These are phyloP conservation scores for Triticum timopheevii DNA, from an alignment of 176 grass and related monocot species.

Conservation along the genomic window DNA sequence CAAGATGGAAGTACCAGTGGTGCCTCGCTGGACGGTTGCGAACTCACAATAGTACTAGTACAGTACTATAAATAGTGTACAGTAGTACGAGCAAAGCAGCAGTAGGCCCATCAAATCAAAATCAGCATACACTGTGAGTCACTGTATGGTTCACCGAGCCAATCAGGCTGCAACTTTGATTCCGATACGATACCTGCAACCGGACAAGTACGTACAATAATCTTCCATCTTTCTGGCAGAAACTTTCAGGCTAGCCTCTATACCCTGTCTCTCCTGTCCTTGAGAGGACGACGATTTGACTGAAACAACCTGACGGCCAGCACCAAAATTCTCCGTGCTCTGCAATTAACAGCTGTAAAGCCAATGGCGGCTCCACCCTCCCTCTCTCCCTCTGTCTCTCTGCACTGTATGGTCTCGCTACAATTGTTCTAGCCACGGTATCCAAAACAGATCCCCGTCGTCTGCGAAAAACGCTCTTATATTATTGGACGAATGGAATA, in stretches of 20 bases:
- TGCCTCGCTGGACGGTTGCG: not conserved
- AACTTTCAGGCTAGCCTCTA: not conserved
- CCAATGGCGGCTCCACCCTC: not conserved
- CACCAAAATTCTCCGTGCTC: not conserved
- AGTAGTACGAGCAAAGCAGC: not conserved
- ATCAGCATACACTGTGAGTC: not conserved
- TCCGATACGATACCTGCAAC: constrained; percentile 5
- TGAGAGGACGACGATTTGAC: not conserved
- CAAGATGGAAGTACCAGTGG: not conserved
- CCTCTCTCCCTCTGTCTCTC: no score
- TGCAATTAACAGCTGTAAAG: constrained; percentile 35
- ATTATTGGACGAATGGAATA: no score
- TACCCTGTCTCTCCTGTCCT: not conserved
- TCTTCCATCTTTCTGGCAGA: not conserved
- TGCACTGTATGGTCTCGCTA: not conserved
- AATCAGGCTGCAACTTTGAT: constrained; percentile 2
- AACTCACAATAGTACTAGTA: no score
- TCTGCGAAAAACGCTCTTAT: no score
- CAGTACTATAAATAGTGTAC: no score
- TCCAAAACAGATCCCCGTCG: constrained; percentile 7
- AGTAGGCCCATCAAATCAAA: constrained; percentile 2
- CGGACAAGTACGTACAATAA: constrained; percentile 22
- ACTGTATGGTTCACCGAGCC: not conserved
- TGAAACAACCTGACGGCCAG: not conserved
- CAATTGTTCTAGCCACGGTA: not conserved